A percentile compares a stretch with the other conserved stretches of the same genome.
Conservation (phyloP, 2,329 filamentous ascomycete genomes). For the Penicillium sp. region DNA sequence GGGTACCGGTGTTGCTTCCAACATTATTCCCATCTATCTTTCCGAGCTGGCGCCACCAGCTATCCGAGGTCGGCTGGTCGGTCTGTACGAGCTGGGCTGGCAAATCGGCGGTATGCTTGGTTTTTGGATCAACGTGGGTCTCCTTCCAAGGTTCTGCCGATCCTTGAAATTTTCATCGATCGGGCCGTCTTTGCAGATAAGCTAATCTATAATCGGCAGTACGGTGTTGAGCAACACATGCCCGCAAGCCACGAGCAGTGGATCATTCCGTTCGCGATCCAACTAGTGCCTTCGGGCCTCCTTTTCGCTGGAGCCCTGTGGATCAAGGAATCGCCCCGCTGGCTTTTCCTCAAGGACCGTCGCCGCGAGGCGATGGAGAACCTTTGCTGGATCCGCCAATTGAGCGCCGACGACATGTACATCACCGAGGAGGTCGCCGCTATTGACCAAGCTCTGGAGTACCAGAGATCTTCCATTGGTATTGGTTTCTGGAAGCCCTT, state of each 20-base stretch:
- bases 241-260: conserved; percentile 31
- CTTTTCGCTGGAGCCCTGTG: conserved; percentile 58
- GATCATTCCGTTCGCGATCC: conserved; percentile 37
- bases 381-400: conserved; percentile 48
- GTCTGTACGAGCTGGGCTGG: conserved; percentile 56
- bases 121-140: conserved; percentile 47
- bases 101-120: conserved; percentile 49
- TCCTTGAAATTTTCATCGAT: not conserved
- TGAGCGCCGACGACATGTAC: conserved; percentile 53
- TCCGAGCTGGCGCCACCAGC: conserved; percentile 57
- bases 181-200: not conserved
- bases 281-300: conserved; percentile 35
- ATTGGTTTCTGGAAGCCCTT: conserved; percentile 75
- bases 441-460: conserved; percentile 69
- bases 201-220: conserved; percentile 33
- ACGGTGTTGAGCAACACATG: conserved; percentile 50
- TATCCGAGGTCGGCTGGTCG: conserved; percentile 56
- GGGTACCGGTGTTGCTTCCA: conserved; percentile 55
- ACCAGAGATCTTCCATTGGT: conserved; percentile 63
- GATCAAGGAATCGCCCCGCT: conserved; percentile 65
- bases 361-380: conserved; percentile 65
- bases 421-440: conserved; percentile 71
- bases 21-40: conserved; percentile 60
- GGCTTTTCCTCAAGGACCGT: conserved; percentile 66
- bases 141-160: not conserved